These are phyloP conservation scores for Yamadazyma nakazawae DNA, from an alignment of 805 yeast genomes.

Conservation along the genomic window DNA sequence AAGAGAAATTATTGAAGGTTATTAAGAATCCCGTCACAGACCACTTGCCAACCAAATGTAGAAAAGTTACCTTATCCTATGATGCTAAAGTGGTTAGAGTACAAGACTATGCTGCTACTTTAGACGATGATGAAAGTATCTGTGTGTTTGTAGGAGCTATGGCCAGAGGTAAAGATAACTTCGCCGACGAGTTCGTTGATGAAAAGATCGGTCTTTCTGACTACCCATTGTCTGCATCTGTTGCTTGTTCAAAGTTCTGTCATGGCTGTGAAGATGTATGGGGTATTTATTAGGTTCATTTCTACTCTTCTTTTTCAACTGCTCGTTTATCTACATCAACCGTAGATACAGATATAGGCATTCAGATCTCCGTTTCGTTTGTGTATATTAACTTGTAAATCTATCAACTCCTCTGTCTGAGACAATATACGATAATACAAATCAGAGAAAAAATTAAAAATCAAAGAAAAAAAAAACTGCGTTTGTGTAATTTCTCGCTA, in stretches of 20 bases:
- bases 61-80: conserved; percentile 85
- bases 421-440: background rate
- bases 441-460: no score
- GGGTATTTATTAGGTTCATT: conserved; percentile 53
- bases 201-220: conserved; percentile 95
- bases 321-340: background rate
- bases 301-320: background rate
- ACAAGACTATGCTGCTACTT: conserved; percentile 76
- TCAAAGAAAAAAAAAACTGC: background rate
- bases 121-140: conserved; percentile 86
- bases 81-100: conserved; percentile 88
- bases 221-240: conserved; percentile 94
- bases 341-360: background rate
- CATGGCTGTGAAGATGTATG: conserved; percentile 99
- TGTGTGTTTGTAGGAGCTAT: conserved; percentile 99
- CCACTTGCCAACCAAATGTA: conserved; percentile 93
- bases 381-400: conserved; percentile 6
- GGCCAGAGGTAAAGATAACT: conserved; percentile 97
- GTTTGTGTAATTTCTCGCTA: background rate
- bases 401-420: conserved; percentile 1
- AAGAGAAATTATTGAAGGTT: conserved; percentile 88
- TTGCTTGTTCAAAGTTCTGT: conserved; percentile 96
- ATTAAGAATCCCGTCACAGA: conserved; percentile 97
- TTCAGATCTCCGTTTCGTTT: background rate
- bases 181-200: conserved; percentile 96